Conservation (phyloP, 139 green algal species). For the Haematococcus sp. region DNA sequence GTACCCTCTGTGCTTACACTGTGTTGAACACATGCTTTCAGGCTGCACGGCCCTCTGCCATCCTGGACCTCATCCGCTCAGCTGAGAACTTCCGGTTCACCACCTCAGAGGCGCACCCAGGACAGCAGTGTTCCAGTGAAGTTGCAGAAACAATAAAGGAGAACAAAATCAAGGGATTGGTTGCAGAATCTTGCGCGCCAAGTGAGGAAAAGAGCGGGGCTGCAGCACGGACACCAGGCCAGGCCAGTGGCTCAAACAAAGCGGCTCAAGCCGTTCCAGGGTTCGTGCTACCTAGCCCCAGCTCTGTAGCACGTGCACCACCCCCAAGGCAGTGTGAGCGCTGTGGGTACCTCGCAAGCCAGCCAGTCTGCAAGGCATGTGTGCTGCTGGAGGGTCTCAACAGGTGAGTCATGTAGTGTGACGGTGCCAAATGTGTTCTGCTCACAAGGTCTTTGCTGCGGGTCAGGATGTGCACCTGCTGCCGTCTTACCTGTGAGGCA, state of each 20-base stretch:
- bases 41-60: slow-evolving; percentile 71
- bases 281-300: no score
- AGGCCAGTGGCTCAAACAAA: no score
- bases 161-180: neutral
- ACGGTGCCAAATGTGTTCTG: no score
- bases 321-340: slow-evolving; percentile 57
- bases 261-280: no score
- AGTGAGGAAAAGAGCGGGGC: neutral
- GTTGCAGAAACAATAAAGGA: neutral
- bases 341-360: slow-evolving; percentile 86
- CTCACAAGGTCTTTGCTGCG: no score
- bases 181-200: no score
- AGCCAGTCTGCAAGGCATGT: slow-evolving; percentile 90
- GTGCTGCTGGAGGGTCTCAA: slow-evolving; percentile 87
- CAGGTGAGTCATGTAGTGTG: slow-evolving; percentile 47
- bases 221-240: no score
- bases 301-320: neutral
- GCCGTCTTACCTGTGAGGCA: no score
- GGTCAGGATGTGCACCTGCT: no score
- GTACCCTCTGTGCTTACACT: no score
- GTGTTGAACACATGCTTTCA: no score
- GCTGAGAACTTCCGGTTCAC: slow-evolving; percentile 68
- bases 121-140: no score
- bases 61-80: slow-evolving; percentile 85
- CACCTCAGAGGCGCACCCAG: neutral